Percentiles rank a stretch among this genome's conserved stretches.
These are phyloP conservation scores for Saccharomyces hybrid DNA, from an alignment of 1,139 yeast species.

Conservation along the genomic window DNA sequence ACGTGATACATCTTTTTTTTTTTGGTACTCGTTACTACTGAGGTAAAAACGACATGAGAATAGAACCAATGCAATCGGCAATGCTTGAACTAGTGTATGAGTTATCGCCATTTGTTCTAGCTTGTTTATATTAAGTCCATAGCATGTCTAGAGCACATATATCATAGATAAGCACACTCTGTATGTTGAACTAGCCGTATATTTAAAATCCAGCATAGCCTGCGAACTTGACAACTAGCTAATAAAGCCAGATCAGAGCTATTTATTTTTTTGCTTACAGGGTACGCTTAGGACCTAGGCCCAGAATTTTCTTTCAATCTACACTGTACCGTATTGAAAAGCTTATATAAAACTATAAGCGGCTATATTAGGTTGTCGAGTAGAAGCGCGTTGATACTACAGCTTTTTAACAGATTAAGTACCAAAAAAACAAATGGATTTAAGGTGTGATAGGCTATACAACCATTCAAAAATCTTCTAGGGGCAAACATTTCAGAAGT, in stretches of 20 bases:
- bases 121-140: not conserved
- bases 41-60: not conserved
- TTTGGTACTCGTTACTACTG: not conserved
- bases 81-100: not conserved
- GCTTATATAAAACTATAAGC: not conserved
- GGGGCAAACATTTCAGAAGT: not conserved
- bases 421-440: not conserved
- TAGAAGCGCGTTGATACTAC: not conserved
- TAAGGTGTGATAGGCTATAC: not conserved
- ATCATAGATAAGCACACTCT: not conserved
- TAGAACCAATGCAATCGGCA: not conserved
- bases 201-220: not conserved
- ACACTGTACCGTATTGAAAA: not conserved
- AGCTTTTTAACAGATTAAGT: not conserved
- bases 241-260: not conserved
- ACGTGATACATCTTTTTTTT: not conserved
- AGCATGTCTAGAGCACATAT: not conserved
- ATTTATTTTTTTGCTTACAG: not conserved
- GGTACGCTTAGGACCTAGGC: not conserved
- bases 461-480: not conserved
- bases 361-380: not conserved
- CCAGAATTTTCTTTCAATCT: not conserved
- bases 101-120: not conserved
- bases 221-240: not conserved
- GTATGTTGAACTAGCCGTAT: not conserved